Base-by-base conservation (phyloP, 495 filamentous ascomycete species). In the Stereocaulon alpinum region DNA sequence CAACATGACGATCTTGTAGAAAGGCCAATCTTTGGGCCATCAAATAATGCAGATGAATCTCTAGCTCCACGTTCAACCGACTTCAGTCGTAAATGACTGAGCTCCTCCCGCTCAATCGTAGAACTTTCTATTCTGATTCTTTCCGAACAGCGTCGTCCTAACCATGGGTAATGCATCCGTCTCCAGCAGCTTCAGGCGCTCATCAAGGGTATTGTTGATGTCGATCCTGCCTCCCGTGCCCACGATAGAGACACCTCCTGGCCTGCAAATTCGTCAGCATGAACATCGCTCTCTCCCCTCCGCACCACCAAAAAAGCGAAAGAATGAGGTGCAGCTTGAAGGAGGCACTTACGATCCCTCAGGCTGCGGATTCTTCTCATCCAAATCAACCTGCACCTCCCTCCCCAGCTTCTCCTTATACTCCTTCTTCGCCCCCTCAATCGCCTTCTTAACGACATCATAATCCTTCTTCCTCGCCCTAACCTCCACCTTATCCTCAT, bases 141-240 rank as follows among this genome's bases (percentile, higher is more conserved):
- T 81, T 44, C 94, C 94, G 67, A 97, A 97, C 42, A 99, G 75
- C 4, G 81, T 85, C 69, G 86, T 80, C 62, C 94, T 81, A 63
- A 99, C 84, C 37, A 83, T 84, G 14, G 94, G 94, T 43, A 97
- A 79, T 30, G 87, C 88, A 64, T 87, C 88, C 56, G 82, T 83
- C 70, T 92, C 84, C 42, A 96, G 81, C 57, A 97, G 75, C 61
- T 82, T 84, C 72, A 99, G 76, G 56, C 94, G 83, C 69, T 95
- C 87, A 65, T 97, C 94, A 51, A 97, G 85, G 29, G 93, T 97
- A 74, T 99, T 96, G 82, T 96, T 90, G 70, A 99, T 95, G 64
- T 95, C 89, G 71, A 99, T 97, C 79, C 91, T 96, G 68, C 94
- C 94, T 60, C 82, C 78, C 50, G 85, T 82, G 29, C 91, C 89